Evolutionary conservation across 2,329 filamentous ascomycete genomes (phyloP), one percentile per base, ranked within the genome.

Genomic region (Scytalidium lignicola): DNA sequence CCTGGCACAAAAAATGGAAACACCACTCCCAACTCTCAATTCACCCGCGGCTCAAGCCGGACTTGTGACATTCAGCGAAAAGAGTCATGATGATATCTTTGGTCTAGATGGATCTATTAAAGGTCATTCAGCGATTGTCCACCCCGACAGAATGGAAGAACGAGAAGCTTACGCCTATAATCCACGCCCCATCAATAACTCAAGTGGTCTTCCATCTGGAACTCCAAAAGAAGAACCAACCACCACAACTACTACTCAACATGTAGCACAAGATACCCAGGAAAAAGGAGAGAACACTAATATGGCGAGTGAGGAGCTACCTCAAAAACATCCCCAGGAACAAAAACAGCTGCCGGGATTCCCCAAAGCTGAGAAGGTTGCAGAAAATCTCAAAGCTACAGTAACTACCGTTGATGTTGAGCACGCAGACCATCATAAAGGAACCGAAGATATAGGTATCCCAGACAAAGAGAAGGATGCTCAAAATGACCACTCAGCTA

Each of bases 1-100:
- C 83, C 0, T 92, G 87, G 87, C 73, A 84, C 54, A 82, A 82
- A 51, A 67, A 69, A 1, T 89, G 0, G 68, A 81, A 0, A 82
- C 84, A 2, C 72, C 79, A 0, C 62, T 87, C 6, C 83, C 83
- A 3, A 76, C 71, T 46, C 65, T 76, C 15, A 64, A 70, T n/a
- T 70, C 67, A 1, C 76, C 79, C 0, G 80, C 80, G 2, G 64
- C 65, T 3, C 54, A 61, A 12, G 65, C 62, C 40, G 58, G 55
- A 45, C 51, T 41, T 51, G 43, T 41, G n/a, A 50, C 56, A 19
- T 58, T 58, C 37, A 43, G 47, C 15, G 52, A 52, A 13, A 51
- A 51, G 7, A 47, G 41, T 40, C 57, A 61, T 21, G 52, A 61
- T 8, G 49, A 49, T 0, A 60, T 67, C 7, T 68, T 66, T 43